Base-by-base conservation (phyloP, 2,329 filamentous ascomycete species). In the Apiospora aurea region DNA sequence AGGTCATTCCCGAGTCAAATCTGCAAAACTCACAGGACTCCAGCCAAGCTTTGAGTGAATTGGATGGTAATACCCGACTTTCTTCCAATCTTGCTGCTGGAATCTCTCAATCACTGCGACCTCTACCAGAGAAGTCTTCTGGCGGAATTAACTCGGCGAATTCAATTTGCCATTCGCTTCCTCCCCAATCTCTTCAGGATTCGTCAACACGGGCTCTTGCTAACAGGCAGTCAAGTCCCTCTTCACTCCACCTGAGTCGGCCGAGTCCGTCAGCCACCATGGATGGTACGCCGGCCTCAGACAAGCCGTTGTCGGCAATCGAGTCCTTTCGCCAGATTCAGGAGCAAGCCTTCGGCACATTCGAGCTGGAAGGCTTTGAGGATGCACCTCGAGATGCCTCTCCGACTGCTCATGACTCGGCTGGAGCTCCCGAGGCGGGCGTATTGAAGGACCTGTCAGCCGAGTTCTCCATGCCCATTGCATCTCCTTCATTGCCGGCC, bases 51-150 rank as follows among this genome's bases (percentile, higher is more conserved):
- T 70, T 78, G 53, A 76, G 74, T 47, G 77, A 78, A 70, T 71
- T 79, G 46, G 72, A 77, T 74, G 74, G 73, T 69, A 79, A 78
- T 73, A 78, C 69, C 69, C 76, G 75, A 70, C 77, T 71, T 74
- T 71, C 73, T 43, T 74, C 77, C n/a, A 64, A 64, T 64, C 57
- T 64, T 64, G 57, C 34, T 34, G 57, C 75, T 74, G 70, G 53
- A 69, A 71, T 72, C 73, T 57, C 71, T 69, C 38, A 70, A 49
- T 46, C 61, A 69, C 34, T 64, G 7, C 53, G 14, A 26, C 46
- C 8, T 69, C 68, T 69, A 26, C 38, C 68, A 41, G 69, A 72
- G 46, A 70, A 72, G 71, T 68, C 61, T 41, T 72, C 69, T 43
- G 44, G 43, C 57, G 29, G 18, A 38, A 43, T 41, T 43, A 61